A percentile compares a stretch with the other conserved stretches of the same genome.
Evolutionary conservation across 2,329 filamentous ascomycete genomes (phyloP).

Genomic region (Botrytis tulipae): DNA sequence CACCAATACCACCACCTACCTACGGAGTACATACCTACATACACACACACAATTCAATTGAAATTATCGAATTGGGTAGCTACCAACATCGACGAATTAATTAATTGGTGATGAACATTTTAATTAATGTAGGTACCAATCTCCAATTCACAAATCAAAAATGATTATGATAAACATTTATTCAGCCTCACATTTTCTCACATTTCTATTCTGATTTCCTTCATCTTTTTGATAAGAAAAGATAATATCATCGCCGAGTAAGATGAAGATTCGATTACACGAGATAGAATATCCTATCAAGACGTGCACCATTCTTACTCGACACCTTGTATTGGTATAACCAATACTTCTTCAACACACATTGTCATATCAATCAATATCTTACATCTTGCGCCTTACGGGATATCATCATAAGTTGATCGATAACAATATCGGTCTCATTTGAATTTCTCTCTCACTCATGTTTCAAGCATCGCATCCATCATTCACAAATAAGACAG

Average conservation of each 20-base stretch:
- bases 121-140: neutral
- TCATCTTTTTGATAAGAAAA: neutral
- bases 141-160: neutral
- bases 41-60: neutral
- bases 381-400: neutral
- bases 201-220: neutral
- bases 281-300: conserved; percentile 17
- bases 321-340: conserved; percentile 18
- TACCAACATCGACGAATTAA: neutral
- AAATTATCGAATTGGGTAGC: neutral
- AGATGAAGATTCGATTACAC: neutral
- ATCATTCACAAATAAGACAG: neutral
- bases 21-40: too few species aligned
- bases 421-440: neutral
- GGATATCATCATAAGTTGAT: neutral
- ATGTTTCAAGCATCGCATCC: neutral
- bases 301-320: conserved; percentile 34
- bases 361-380: conserved; percentile 3
- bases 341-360: conserved; percentile 37
- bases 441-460: neutral
- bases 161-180: neutral
- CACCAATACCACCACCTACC: too few species aligned
- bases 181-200: neutral
- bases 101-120: neutral
- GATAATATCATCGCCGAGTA: neutral